phyloP scores from a whole-genome alignment of 1,284 basidiomycete genomes.

The Paramarasmius palmivorus region DNA sequence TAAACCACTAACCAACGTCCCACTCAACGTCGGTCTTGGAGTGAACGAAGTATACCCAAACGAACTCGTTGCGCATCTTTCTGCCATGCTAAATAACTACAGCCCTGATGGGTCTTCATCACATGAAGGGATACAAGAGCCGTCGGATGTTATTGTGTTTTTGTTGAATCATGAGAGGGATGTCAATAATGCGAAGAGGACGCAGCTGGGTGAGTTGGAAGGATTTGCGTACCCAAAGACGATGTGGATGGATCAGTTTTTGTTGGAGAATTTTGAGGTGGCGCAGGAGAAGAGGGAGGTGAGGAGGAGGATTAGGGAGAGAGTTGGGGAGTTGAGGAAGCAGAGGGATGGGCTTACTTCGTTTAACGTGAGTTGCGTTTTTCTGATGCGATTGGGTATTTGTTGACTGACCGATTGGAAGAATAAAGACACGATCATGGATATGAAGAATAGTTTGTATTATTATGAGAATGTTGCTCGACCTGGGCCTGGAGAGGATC shows the following conservation, averaged over 20 bases:
- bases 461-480: conserved; percentile 71
- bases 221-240: conserved; percentile 61
- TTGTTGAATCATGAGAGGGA: conserved; percentile 37
- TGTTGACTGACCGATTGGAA: conserved; percentile 26
- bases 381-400: not conserved
- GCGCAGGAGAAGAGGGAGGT: conserved; percentile 46
- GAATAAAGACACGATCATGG: conserved; percentile 61
- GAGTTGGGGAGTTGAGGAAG: conserved; percentile 45
- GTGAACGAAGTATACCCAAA: conserved; percentile 36
- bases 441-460: conserved; percentile 58
- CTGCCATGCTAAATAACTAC: conserved; percentile 42
- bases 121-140: conserved; percentile 57
- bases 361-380: conserved; percentile 49
- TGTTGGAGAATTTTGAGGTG: conserved; percentile 54
- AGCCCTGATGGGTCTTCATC: conserved; percentile 24
- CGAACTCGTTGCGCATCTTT: conserved; percentile 61
- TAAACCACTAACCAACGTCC: conserved; percentile 33
- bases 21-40: conserved; percentile 30
- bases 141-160: conserved; percentile 65
- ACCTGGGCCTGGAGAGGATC: conserved; percentile 42
- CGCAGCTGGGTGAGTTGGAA: conserved; percentile 27
- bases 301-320: conserved; percentile 46
- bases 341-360: conserved; percentile 49
- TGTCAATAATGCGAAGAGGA: no score
- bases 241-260: conserved; percentile 71